Evolutionary conservation across 2,329 filamentous ascomycete species (phyloP), one percentile per base, ranked within the genome.

Genomic region (Gaeumannomyces sp.): DNA sequence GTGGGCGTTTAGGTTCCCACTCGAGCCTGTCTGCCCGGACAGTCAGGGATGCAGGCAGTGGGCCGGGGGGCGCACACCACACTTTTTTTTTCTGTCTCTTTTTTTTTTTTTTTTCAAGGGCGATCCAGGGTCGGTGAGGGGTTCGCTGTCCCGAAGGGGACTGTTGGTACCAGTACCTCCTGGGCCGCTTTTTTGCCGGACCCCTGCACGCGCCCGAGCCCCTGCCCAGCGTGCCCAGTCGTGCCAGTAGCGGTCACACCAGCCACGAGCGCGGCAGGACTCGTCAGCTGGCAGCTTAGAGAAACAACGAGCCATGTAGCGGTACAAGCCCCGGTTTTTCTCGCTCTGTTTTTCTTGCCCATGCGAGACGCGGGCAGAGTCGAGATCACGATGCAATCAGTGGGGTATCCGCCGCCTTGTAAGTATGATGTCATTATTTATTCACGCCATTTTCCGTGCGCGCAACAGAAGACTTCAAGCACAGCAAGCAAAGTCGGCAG

Each of bases 11-110:
- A 50, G 38, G 38, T 27, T 29, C 59, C 59, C 59, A 60, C 29
- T 60, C 29, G 29, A 60, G 33, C 33, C 59, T 58, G 56, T 60
- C 59, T 60, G 59, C 25, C 59, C 59, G 25, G 38, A 16, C 25
- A 25, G 56, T 60, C 3, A 33, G 22, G 59, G 59, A 35, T 33
- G 59, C 59, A 60, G 29, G 59, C 16, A 50, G 22, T 16, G 38
- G 38, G 8, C 38, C 5, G 38, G 16, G 38, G 38, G 38, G 16
- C 38, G 16, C 38, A 50, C 38, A 50, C 38, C 38, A 50, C 38
- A 19, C 38, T 22, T 50, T 50, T 50, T 50, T 50, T 22, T 50
- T 22, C 11, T 22, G 4, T 50, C 11, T 6, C 11, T 35, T 8
- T 22, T 6, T 50, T 35, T 50, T 50, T 50, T 19, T 50, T 45